phyloP scores from a whole-genome alignment of 179 eudicot genomes.

The Silene coronaria region DNA sequence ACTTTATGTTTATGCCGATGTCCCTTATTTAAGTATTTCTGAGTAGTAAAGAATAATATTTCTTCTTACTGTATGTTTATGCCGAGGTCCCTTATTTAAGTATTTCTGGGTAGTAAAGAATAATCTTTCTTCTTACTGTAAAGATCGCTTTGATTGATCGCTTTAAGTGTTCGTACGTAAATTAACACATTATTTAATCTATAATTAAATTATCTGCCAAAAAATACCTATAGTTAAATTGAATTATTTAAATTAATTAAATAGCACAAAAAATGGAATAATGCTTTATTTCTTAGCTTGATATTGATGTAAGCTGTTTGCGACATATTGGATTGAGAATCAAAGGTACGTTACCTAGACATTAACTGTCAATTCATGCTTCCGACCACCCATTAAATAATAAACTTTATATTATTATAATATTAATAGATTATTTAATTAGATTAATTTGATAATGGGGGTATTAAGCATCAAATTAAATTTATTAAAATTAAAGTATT shows the following conservation, averaged over 20 bases:
- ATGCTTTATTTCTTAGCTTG: not conserved
- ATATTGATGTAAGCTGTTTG: not conserved
- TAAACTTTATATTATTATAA: not conserved
- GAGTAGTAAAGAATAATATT: no score
- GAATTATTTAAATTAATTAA: no score
- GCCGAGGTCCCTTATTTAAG: no score
- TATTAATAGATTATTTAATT: slow-evolving; percentile 14
- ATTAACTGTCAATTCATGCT: slow-evolving; percentile 21
- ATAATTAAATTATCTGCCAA: no score
- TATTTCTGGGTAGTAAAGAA: no score
- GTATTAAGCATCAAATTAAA: slow-evolving; percentile 6
- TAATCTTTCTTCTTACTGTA: no score
- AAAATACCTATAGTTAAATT: no score
- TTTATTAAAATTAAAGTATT: slow-evolving; percentile 15
- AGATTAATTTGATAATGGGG: slow-evolving; percentile 20
- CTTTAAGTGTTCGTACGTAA: no score
- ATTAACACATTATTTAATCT: not conserved
- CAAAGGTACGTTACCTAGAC: slow-evolving; percentile 4
- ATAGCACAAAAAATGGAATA: not conserved
- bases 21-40: no score
- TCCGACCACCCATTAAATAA: slow-evolving; percentile 18
- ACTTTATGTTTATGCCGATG: no score
- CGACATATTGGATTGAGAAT: slow-evolving; percentile 27
- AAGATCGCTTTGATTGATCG: no score
- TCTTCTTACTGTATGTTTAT: no score